Evolutionary conservation across 768 basidiomycete species (phyloP), one percentile per base, ranked within the genome.

Genomic region (Kondoa subrosea): DNA sequence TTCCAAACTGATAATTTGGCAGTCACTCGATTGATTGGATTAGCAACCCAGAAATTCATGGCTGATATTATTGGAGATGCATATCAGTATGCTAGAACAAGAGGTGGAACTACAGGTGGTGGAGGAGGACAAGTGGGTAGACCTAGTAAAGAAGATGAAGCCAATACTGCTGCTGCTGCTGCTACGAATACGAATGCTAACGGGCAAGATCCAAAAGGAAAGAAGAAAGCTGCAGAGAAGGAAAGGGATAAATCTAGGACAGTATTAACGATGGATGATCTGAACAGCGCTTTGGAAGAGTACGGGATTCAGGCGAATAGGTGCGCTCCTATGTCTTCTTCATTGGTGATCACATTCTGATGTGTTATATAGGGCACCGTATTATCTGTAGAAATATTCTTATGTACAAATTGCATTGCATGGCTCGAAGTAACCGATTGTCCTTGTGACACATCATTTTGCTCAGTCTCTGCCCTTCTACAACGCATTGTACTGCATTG

Each of bases 41-140:
- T 97, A 15, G 92, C 95, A 1, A 91, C 95, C 0, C 95, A 99
- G 75, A 96, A 97, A 75, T 97, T 99, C 76, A 86, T 97, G 57
- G 89, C 91, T 4, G 93, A 97, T 75, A 92, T 99, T 66, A 88
- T 93, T 1, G 84, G 88, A 1, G 95, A 99, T 76, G 91, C 95
- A 12, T 97, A 89, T 78, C 91, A 96, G 75, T 93, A 96, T 78
- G 95, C 95, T 4, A 88, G 93, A 32, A 89, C 97, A 74, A 85
- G 95, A 40, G 89, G 89, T 1, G 93, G 89, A 69, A 90, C 89
- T 34, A 72, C 73, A 0, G 76, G 85, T 3, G 84, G n/a, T n/a
- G n/a, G n/a, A n/a, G n/a, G n/a, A n/a, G n/a, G n/a, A n/a, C n/a
- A n/a, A n/a, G n/a, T 50, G 21, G 40, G 40, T 50, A 50, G 40